Percentiles rank a stretch among this genome's conserved stretches.
phyloP scores from a whole-genome alignment of 164 flowering plant species.

The Chimonanthus salicifolius region DNA sequence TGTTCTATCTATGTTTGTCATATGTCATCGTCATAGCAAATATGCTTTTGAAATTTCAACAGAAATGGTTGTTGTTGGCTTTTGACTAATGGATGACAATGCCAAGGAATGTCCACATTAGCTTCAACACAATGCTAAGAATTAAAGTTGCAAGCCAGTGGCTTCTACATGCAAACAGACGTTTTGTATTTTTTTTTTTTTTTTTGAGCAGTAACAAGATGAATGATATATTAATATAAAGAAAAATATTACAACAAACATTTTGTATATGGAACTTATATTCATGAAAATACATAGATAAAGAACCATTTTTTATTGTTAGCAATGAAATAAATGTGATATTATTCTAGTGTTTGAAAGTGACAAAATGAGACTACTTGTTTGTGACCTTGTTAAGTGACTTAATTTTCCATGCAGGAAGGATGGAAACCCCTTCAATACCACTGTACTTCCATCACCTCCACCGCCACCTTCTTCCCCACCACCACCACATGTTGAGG shows the following conservation, averaged over 20 bases:
- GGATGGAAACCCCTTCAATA: constrained; percentile 78
- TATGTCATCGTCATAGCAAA: background rate
- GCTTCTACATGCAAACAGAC: background rate
- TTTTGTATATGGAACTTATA: background rate
- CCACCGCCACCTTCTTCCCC: constrained; percentile 21
- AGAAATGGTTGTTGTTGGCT: background rate
- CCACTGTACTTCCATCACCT: constrained; percentile 35
- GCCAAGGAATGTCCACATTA: background rate
- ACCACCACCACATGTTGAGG: constrained; percentile 26
- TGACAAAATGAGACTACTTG: background rate
- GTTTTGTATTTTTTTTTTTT: too few relatives aligned
- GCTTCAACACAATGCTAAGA: background rate
- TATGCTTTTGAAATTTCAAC: background rate
- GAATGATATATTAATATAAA: too few relatives aligned
- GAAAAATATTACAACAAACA: background rate
- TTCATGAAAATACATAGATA: background rate
- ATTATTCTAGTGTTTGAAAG: background rate
- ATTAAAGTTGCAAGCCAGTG: background rate
- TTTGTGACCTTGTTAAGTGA: background rate
- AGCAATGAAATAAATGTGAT: too few relatives aligned
- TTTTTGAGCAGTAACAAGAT: too few relatives aligned
- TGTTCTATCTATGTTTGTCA: background rate
- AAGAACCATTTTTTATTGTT: too few relatives aligned
- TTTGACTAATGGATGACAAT: background rate
- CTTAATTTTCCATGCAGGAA: constrained; percentile 42